These are phyloP conservation scores for Calonectria crousiana DNA, from an alignment of 2,329 filamentous ascomycete species.

Conservation along the genomic window DNA sequence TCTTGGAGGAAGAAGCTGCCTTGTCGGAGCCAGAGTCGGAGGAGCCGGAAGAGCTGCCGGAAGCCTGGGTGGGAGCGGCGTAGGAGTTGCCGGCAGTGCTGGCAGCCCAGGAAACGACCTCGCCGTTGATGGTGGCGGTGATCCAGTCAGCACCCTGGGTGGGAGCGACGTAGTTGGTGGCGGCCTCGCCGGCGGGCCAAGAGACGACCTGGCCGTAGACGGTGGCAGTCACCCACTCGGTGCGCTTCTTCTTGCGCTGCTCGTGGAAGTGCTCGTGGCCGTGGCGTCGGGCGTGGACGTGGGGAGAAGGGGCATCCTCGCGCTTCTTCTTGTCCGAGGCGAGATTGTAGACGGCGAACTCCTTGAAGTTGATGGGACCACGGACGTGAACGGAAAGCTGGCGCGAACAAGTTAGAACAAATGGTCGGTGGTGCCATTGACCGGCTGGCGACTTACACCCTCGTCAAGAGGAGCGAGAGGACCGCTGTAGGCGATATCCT, in stretches of 20 bases:
- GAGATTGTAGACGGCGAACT: constrained; percentile 78
- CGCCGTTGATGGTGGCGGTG: constrained; percentile 69
- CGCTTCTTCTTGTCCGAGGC: constrained; percentile 49
- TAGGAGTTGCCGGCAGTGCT: constrained; percentile 62
- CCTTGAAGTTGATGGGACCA: constrained; percentile 75
- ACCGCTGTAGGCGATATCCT: constrained; percentile 67
- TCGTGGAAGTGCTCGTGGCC: constrained; percentile 65
- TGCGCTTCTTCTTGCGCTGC: constrained; percentile 59
- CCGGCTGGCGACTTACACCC: constrained; percentile 66
- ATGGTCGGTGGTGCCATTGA: background rate
- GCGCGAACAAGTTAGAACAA: background rate
- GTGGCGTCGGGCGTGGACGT: constrained; percentile 50
- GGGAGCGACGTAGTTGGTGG: constrained; percentile 65
- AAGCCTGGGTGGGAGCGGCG: constrained; percentile 49
- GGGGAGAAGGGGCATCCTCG: constrained; percentile 39
- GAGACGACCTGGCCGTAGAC: constrained; percentile 69
- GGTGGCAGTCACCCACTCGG: constrained; percentile 63
- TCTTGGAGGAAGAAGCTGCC: constrained; percentile 8
- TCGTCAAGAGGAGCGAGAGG: constrained; percentile 76
- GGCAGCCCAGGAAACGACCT: constrained; percentile 65
- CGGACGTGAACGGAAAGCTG: constrained; percentile 80
- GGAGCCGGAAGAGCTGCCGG: constrained; percentile 32
- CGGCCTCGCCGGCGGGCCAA: constrained; percentile 54
- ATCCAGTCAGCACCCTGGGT: constrained; percentile 51
- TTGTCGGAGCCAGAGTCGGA: constrained; percentile 15